Percentiles rank a stretch among this genome's conserved stretches.
Conservation (phyloP, 208 protist species). For the Trypanosomatidae sp. region DNA sequence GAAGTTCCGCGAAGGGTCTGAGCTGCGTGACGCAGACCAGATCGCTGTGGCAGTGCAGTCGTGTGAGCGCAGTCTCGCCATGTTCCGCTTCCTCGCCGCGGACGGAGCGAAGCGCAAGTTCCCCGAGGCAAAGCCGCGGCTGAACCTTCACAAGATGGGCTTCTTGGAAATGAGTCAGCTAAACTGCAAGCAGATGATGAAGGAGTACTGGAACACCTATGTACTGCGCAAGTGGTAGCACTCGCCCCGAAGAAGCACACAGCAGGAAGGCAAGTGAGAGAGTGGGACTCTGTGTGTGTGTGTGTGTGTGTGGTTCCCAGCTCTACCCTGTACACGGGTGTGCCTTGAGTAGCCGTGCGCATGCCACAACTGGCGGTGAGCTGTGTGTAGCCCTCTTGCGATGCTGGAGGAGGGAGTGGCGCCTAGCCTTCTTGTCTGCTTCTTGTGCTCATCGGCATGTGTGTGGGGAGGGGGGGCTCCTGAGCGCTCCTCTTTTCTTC, state of each 20-base stretch:
- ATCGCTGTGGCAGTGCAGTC: conserved; percentile 83
- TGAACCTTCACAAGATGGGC: conserved; percentile 88
- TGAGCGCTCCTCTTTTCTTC: not conserved
- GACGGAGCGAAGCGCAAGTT: conserved; percentile 85
- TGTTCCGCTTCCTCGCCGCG: conserved; percentile 82
- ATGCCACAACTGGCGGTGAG: not conserved
- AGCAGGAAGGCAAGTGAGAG: not conserved
- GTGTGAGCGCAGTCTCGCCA: conserved; percentile 80
- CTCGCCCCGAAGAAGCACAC: not conserved
- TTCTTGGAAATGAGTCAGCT: conserved; percentile 87
- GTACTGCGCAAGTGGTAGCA: conserved; percentile 81
- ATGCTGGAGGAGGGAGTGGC: not conserved
- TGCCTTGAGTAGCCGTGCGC: not conserved
- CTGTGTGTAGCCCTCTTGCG: not conserved
- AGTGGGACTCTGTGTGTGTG: not conserved
- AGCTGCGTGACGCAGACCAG: conserved; percentile 75
- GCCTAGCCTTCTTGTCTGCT: not conserved
- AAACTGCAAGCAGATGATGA: conserved; percentile 88
- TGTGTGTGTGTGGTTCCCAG: not conserved
- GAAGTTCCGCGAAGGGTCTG: conserved; percentile 81
- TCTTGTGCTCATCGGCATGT: not conserved
- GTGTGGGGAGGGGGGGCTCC: not conserved
- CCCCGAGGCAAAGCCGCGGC: conserved; percentile 76
- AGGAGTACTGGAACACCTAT: conserved; percentile 92
- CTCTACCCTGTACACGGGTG: not conserved